Evolutionary conservation across 2,329 filamentous ascomycete species (phyloP).

Genomic region (Daldinia sp.): DNA sequence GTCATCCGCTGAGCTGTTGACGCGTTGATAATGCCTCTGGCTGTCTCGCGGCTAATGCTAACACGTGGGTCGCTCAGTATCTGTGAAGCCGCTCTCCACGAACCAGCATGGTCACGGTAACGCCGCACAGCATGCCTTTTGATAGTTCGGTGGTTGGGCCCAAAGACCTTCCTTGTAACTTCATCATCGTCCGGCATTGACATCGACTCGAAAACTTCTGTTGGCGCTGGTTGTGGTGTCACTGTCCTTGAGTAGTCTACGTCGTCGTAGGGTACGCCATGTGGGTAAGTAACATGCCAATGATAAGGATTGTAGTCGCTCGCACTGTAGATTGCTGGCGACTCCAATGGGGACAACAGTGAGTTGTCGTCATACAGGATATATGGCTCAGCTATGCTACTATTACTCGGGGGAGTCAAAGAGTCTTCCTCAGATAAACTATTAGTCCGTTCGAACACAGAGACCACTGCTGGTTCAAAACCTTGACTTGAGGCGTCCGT

Average conservation of each 20-base stretch:
- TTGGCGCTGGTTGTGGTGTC: constrained; percentile 48
- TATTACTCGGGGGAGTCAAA: constrained; percentile 55
- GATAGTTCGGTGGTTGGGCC: constrained; percentile 57
- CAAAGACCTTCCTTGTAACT: constrained; percentile 44
- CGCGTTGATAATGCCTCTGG: constrained; percentile 52
- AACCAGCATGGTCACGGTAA: constrained; percentile 59
- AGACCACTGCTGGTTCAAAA: constrained; percentile 53
- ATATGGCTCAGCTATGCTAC: constrained; percentile 49
- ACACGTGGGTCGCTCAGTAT: constrained; percentile 57
- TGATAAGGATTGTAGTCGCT: constrained; percentile 53
- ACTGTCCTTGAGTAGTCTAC: constrained; percentile 49
- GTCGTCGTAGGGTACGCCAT: constrained; percentile 43
- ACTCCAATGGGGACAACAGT: constrained; percentile 48
- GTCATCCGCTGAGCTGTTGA: constrained; percentile 33
- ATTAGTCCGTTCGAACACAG: constrained; percentile 65
- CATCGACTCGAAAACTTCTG: constrained; percentile 51
- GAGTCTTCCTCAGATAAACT: constrained; percentile 62
- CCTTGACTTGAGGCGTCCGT: constrained; percentile 56
- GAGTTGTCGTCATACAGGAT: constrained; percentile 47
- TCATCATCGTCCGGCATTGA: constrained; percentile 50
- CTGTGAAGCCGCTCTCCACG: constrained; percentile 57
- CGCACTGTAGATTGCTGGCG: constrained; percentile 49
- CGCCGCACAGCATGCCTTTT: constrained; percentile 55
- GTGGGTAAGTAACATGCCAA: constrained; percentile 55
- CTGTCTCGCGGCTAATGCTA: constrained; percentile 57